phyloP scores from a whole-genome alignment of 768 basidiomycete species.

The Boletus insuetus region DNA sequence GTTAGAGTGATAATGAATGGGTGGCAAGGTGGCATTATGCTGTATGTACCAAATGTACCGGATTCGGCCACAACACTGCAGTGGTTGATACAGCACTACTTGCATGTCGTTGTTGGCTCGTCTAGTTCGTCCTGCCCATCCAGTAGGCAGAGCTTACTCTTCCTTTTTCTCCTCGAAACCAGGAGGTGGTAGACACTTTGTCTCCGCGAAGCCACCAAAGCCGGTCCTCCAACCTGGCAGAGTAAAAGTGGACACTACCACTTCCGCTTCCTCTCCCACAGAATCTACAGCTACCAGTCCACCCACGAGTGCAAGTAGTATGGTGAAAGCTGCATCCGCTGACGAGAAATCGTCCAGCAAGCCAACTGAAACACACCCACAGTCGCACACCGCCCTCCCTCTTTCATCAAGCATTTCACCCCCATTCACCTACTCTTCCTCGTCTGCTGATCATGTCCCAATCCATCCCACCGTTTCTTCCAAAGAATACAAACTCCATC shows the following conservation, averaged over 20 bases:
- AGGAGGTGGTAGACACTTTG: conserved; percentile 72
- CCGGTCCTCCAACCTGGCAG: conserved; percentile 36
- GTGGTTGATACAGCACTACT: neutral
- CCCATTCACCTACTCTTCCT: conserved; percentile 12
- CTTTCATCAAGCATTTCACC: conserved; percentile 13
- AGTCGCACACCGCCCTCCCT: conserved; percentile 12
- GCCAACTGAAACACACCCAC: conserved; percentile 21
- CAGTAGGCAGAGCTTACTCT: conserved; percentile 61
- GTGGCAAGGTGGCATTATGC: neutral
- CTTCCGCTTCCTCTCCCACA: conserved; percentile 32
- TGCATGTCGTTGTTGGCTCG: conserved; percentile 53
- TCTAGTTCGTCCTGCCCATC: conserved; percentile 45
- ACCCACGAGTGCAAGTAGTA: conserved; percentile 9
- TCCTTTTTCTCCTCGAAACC: conserved; percentile 79
- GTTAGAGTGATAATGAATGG: too few species aligned
- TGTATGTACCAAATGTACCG: too few species aligned
- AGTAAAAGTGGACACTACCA: conserved; percentile 41
- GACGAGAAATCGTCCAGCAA: conserved; percentile 31
- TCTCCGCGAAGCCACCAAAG: conserved; percentile 65
- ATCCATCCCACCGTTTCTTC: conserved; percentile 57
- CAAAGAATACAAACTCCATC: conserved; percentile 75
- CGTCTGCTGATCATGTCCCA: conserved; percentile 13
- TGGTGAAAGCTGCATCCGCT: conserved; percentile 14
- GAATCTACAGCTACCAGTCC: conserved; percentile 22
- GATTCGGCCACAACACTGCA: neutral